phyloP scores from a whole-genome alignment of 140 eudicot species.

The Oenanthe javanica region DNA sequence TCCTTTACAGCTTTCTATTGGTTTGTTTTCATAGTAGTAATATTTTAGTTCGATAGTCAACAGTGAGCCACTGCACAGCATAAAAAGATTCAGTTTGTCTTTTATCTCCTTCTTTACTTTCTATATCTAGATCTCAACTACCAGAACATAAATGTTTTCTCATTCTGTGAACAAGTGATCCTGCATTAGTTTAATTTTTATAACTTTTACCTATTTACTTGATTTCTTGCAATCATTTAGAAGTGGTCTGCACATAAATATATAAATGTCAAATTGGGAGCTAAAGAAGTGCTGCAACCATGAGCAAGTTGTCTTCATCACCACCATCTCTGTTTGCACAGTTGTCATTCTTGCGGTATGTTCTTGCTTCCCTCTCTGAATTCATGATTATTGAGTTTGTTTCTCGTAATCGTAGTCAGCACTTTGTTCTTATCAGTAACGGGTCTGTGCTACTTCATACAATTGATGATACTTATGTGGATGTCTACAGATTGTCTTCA shows the following conservation, averaged over 20 bases:
- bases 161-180: background rate
- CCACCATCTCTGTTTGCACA: slow-evolving; percentile 51
- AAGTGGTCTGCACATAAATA: background rate
- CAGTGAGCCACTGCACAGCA: background rate
- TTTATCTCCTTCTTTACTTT: background rate
- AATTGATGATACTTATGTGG: background rate
- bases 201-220: background rate
- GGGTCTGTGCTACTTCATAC: background rate
- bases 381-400: background rate
- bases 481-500: background rate
- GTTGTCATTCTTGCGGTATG: slow-evolving; percentile 68
- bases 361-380: slow-evolving; percentile 11
- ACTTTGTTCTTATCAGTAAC: background rate
- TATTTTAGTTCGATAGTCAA: background rate
- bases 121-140: slow-evolving; percentile 3
- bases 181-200: background rate
- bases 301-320: slow-evolving; percentile 61
- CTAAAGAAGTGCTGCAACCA: slow-evolving; percentile 61
- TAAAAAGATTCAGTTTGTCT: background rate
- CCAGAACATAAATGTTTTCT: background rate
- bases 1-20: background rate
- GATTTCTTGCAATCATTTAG: background rate
- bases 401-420: background rate
- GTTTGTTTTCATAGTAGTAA: background rate
- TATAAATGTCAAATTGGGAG: slow-evolving; percentile 57